These are phyloP conservation scores for Cutaneotrichosporon sp. DNA, from an alignment of 1,284 basidiomycete species.

Conservation along the genomic window DNA sequence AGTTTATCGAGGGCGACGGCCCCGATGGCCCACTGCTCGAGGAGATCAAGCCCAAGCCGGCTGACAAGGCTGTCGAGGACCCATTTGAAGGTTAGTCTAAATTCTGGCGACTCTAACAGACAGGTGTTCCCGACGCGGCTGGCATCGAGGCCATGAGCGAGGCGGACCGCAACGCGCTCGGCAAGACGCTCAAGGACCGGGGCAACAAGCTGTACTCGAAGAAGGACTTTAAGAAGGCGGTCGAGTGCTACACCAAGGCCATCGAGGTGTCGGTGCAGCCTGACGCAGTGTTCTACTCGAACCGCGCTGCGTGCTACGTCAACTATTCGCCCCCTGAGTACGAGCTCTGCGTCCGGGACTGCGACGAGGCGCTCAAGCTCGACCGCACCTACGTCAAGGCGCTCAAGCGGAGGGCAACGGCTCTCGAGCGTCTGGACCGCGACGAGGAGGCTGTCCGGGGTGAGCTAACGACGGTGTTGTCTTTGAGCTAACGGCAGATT, in stretches of 20 bases:
- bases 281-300: conserved; percentile 94
- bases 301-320: conserved; percentile 95
- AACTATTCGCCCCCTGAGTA: conserved; percentile 82
- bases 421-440: conserved; percentile 74
- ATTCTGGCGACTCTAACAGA: background rate
- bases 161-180: conserved; percentile 67
- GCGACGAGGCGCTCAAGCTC: conserved; percentile 80
- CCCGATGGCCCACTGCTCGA: conserved; percentile 71
- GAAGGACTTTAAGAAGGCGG: conserved; percentile 74
- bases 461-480: conserved; percentile 46
- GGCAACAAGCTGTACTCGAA: conserved; percentile 87
- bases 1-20: conserved; percentile 46
- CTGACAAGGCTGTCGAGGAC: conserved; percentile 34
- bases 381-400: conserved; percentile 92
- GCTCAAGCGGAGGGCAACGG: conserved; percentile 85
- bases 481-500: conserved; percentile 59
- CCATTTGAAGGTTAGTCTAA: conserved; percentile 49
- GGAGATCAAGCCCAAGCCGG: conserved; percentile 58
- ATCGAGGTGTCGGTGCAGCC: conserved; percentile 79
- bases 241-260: conserved; percentile 84
- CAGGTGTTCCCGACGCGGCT: conserved; percentile 41
- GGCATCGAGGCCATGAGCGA: conserved; percentile 40
- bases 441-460: conserved; percentile 76
- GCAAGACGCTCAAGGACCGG: conserved; percentile 77
- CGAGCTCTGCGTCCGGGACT: conserved; percentile 85